Conservation (phyloP, 2,329 filamentous ascomycete species). For the Pseudocercospora musae region DNA sequence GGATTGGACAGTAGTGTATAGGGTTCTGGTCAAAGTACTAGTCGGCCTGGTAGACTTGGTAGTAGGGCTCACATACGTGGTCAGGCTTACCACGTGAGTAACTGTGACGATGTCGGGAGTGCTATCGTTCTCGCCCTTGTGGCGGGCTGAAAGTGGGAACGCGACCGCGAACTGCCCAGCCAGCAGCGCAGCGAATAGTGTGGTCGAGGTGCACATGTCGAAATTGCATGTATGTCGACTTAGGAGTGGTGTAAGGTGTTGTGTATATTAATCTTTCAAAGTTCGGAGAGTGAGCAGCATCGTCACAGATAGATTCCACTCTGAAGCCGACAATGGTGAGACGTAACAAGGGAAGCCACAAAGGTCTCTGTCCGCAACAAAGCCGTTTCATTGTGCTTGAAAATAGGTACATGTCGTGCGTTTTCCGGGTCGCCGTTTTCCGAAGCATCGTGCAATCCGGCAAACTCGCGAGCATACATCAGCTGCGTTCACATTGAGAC, state of each 20-base stretch:
- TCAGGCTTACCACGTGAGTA: slow-evolving; percentile 3
- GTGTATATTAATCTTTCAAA: neutral
- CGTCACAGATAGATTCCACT: neutral
- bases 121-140: neutral
- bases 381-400: neutral
- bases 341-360: neutral
- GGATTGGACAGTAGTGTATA: neutral
- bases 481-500: neutral
- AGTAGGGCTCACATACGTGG: neutral
- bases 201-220: slow-evolving; percentile 5
- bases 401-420: neutral
- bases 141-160: neutral
- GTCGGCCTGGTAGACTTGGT: neutral
- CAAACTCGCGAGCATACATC: neutral
- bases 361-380: neutral
- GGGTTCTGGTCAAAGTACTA: neutral
- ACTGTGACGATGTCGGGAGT: neutral
- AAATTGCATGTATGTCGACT: neutral
- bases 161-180: slow-evolving; percentile 11
- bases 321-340: neutral
- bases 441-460: neutral
- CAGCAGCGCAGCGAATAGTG: slow-evolving; percentile 8
- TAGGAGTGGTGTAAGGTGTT: neutral
- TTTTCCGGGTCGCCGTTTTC: neutral
- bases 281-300: neutral